A percentile compares a stretch with the other conserved stretches of the same genome.
These are phyloP conservation scores for Komagataella populi DNA, from an alignment of 805 yeast genomes.

Conservation along the genomic window DNA sequence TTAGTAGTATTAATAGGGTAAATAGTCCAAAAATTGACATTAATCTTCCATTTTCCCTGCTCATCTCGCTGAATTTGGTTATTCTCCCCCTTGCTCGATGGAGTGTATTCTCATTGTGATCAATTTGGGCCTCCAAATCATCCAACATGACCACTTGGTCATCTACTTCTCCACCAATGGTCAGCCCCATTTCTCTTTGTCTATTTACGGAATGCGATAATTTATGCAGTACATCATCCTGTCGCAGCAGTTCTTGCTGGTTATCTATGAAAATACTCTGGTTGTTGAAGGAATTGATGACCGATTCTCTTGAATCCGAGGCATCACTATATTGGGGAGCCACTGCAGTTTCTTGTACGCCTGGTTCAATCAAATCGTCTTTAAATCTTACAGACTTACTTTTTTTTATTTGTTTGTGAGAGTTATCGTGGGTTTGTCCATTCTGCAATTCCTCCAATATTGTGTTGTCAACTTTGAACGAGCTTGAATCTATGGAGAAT, in stretches of 20 bases:
- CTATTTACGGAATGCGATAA: constrained; percentile 28
- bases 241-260: constrained; percentile 31
- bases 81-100: constrained; percentile 26
- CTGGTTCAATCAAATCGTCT: constrained; percentile 8
- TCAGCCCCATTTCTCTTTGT: constrained; percentile 29
- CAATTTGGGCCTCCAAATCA: constrained; percentile 35
- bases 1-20: constrained; percentile 27
- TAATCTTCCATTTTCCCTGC: constrained; percentile 37
- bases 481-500: not conserved
- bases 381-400: constrained; percentile 11
- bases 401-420: not conserved
- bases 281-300: constrained; percentile 5
- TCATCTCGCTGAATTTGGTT: constrained; percentile 21
- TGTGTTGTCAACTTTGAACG: not conserved
- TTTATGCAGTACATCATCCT: constrained; percentile 27
- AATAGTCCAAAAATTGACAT: constrained; percentile 27
- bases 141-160: constrained; percentile 33
- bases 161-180: constrained; percentile 31
- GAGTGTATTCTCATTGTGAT: constrained; percentile 25
- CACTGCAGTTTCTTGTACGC: constrained; percentile 1
- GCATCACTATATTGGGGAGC: not conserved
- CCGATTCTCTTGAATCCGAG: not conserved
- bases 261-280: constrained; percentile 20
- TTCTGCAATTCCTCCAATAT: not conserved
- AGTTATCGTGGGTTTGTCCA: not conserved